A percentile compares a stretch with the other conserved stretches of the same genome.
Evolutionary conservation across 164 flowering plant species (phyloP).

Genomic region (Akebia trifoliata): DNA sequence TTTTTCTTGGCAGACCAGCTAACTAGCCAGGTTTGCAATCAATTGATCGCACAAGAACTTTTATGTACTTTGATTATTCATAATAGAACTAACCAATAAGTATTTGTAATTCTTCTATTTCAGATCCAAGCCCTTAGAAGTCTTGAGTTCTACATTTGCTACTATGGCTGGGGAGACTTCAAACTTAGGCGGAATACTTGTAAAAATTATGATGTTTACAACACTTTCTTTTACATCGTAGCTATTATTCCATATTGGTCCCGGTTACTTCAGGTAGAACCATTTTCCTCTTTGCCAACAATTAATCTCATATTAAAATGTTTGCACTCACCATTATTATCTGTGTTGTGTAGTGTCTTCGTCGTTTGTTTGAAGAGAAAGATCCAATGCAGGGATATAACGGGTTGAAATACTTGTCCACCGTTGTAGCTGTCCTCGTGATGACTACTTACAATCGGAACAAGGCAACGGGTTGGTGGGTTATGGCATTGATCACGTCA

Average conservation of each 20-base stretch:
- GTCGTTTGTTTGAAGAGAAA: slow-evolving; percentile 55
- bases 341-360: slow-evolving; percentile 47
- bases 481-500: slow-evolving; percentile 47
- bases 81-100: too few species aligned
- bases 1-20: too few species aligned
- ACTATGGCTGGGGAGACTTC: slow-evolving; percentile 66
- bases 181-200: slow-evolving; percentile 39
- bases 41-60: not conserved
- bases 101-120: not conserved
- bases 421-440: slow-evolving; percentile 54
- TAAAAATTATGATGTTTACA: slow-evolving; percentile 15
- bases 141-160: slow-evolving; percentile 62
- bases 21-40: too few species aligned
- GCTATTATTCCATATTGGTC: slow-evolving; percentile 24
- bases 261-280: slow-evolving; percentile 25
- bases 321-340: not conserved
- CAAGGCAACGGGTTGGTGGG: slow-evolving; percentile 39
- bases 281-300: not conserved
- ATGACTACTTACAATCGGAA: slow-evolving; percentile 44
- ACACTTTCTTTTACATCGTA: slow-evolving; percentile 27
- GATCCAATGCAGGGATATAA: slow-evolving; percentile 49
- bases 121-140: slow-evolving; percentile 73
- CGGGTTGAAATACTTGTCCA: slow-evolving; percentile 53
- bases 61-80: not conserved
- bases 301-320: not conserved